A percentile compares a stretch with the other conserved stretches of the same genome.
phyloP scores from a whole-genome alignment of 345 rosid genomes.

The Pistacia vera region DNA sequence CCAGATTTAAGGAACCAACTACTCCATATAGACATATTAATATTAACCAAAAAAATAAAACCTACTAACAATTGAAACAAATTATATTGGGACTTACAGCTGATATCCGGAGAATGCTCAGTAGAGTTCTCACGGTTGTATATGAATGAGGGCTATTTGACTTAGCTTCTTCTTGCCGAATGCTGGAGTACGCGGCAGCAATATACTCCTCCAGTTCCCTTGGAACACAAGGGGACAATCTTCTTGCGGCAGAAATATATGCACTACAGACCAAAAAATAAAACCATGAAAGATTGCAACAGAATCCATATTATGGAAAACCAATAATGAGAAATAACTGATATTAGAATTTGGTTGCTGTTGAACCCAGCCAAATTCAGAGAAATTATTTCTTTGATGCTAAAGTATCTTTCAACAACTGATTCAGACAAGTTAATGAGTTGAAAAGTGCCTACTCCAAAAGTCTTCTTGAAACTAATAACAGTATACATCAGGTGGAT shows the following conservation, averaged over 20 bases:
- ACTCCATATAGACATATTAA: no score
- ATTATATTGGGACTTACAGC: slow-evolving; percentile 58
- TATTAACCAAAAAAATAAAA: not conserved
- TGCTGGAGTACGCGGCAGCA: slow-evolving; percentile 88
- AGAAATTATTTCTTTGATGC: not conserved
- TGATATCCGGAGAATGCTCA: slow-evolving; percentile 93
- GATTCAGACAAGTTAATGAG: not conserved
- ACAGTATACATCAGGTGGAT: not conserved
- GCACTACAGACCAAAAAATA: slow-evolving; percentile 53
- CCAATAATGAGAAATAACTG: not conserved
- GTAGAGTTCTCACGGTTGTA: slow-evolving; percentile 91
- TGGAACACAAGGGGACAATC: slow-evolving; percentile 80
- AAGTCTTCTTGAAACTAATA: not conserved
- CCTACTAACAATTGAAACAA: not conserved
- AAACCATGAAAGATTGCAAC: slow-evolving; percentile 12
- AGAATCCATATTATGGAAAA: not conserved
- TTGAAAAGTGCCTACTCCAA: not conserved
- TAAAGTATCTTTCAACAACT: not conserved
- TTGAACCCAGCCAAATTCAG: not conserved
- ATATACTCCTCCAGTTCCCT: slow-evolving; percentile 89
- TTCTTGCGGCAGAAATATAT: slow-evolving; percentile 92
- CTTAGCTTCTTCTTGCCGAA: slow-evolving; percentile 96
- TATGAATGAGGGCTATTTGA: slow-evolving; percentile 89
- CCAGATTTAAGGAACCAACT: not conserved
- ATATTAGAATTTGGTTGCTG: not conserved